Base-by-base conservation (phyloP, 192 early-diverging fungal species). In the Backusella morwellensis region DNA sequence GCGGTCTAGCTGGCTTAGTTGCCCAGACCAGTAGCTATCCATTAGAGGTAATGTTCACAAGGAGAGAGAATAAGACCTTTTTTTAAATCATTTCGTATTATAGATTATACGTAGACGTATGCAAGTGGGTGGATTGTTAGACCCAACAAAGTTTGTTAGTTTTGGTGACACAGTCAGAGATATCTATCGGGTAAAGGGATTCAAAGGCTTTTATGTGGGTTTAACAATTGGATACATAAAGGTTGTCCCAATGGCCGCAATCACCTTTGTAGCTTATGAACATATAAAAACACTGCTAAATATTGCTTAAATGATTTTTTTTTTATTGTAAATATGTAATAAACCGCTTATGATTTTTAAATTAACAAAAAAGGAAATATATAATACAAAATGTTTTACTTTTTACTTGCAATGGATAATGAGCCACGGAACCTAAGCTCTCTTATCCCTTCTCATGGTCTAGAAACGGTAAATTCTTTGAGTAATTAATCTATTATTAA, bases 201-300 rank as follows among this genome's bases (percentile, higher is more conserved):
- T 88, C 56, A 87, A 89, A 35, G 97, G 97, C 7, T 97, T 98
- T 83, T 99, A 92, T 89, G 95, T 99, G 14, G 97, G 97, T n/a
- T 85, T 99, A 59, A 95, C 91, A 35, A 99, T 99, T 81, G 97
- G 97, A 40, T 99, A 95, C 81, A 80, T 99, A 78, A 99, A 99
- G 82, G 93, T 99, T 3, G 90, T 90, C 35, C 97, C 97, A 0
- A 97, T 99, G 96, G 90, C 90, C 75, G 96, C 94, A 7, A 91
- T 96, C 21, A 90, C 89, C 21, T 98, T 98, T 84, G 92, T 90
- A 73, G 89, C 90, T 0, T 99, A 99, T 82, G 93, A 97, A 78
- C 81, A 80, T 68, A 91, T 92, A 91, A 97, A 95, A 84, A 50
- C 78, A 42, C 38, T 82, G n/a, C 70, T 91, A 26, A 80, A 85